These are phyloP conservation scores for Colletotrichum sp. DNA, from an alignment of 2,329 filamentous ascomycete species.

Conservation along the genomic window DNA sequence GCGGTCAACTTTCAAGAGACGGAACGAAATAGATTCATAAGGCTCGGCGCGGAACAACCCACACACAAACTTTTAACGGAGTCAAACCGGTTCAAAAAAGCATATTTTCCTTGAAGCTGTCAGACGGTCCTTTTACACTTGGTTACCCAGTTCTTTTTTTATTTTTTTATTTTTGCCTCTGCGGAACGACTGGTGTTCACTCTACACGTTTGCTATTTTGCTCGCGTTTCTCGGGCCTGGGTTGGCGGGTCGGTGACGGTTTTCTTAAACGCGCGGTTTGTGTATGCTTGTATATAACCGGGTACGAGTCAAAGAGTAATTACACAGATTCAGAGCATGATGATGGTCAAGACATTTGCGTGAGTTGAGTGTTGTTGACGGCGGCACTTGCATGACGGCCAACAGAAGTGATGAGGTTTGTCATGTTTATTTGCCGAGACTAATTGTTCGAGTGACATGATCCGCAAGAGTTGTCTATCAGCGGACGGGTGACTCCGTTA, in stretches of 20 bases:
- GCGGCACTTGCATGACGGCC: not conserved
- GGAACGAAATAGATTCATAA: slow-evolving; percentile 9
- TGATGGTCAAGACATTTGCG: not conserved
- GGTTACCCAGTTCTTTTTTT: not conserved
- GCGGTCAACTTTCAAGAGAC: not conserved
- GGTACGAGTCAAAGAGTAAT: slow-evolving; percentile 13
- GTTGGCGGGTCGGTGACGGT: not conserved
- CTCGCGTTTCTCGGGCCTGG: not conserved
- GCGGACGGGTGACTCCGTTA: not conserved
- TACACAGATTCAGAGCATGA: slow-evolving; percentile 6
- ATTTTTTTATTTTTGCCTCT: not conserved
- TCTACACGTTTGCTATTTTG: not conserved
- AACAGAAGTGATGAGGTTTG: not conserved
- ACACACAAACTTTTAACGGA: slow-evolving; percentile 15
- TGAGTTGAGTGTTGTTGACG: not conserved
- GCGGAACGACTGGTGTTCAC: not conserved
- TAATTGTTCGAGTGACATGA: not conserved
- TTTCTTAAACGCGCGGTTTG: not conserved
- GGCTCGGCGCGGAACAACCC: slow-evolving; percentile 11
- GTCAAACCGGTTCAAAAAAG: slow-evolving; percentile 20
- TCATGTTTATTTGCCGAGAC: not conserved
- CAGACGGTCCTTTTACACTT: not conserved
- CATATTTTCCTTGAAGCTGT: not conserved
- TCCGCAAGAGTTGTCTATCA: not conserved
- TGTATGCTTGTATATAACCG: slow-evolving; percentile 18